These are phyloP conservation scores for Pseudomicrostroma phylloplanum DNA, from an alignment of 1,284 basidiomycete genomes.

Conservation along the genomic window DNA sequence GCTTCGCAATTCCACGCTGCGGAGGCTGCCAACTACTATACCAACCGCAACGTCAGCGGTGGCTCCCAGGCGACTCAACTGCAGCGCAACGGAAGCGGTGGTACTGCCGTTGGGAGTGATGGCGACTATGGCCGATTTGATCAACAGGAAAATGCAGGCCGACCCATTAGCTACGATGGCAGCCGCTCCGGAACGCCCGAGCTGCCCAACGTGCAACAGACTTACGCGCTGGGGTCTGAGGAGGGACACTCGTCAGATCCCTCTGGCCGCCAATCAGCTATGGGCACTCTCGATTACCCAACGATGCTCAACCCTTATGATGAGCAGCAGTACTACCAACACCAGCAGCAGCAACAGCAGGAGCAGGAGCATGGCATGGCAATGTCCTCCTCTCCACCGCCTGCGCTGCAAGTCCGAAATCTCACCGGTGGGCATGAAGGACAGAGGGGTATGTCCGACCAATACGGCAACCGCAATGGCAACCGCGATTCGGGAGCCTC, in stretches of 20 bases:
- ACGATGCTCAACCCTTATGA: neutral
- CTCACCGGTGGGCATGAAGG: constrained; percentile 10
- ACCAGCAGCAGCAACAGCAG: constrained; percentile 4
- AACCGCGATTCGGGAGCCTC: too few species aligned
- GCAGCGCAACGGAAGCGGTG: constrained; percentile 9
- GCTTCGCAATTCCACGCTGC: neutral
- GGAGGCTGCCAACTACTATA: constrained; percentile 11
- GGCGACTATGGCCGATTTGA: neutral
- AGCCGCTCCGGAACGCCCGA: constrained; percentile 35
- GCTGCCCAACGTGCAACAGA: constrained; percentile 38
- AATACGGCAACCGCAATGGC: constrained; percentile 27
- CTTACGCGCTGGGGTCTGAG: constrained; percentile 22
- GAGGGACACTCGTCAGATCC: neutral
- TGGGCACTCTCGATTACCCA: neutral
- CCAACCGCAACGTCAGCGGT: neutral
- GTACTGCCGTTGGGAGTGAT: neutral
- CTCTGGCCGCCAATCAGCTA: neutral
- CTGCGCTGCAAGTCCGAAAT: constrained; percentile 23
- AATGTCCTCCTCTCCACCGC: neutral
- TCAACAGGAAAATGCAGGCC: constrained; percentile 22
- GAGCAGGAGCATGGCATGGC: too few species aligned
- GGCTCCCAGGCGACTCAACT: neutral
- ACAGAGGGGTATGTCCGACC: constrained; percentile 23
- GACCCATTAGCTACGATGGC: constrained; percentile 25
- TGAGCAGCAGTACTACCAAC: constrained; percentile 2